Conservation (phyloP, 495 filamentous ascomycete species). For the Penicillium maclennaniae region DNA sequence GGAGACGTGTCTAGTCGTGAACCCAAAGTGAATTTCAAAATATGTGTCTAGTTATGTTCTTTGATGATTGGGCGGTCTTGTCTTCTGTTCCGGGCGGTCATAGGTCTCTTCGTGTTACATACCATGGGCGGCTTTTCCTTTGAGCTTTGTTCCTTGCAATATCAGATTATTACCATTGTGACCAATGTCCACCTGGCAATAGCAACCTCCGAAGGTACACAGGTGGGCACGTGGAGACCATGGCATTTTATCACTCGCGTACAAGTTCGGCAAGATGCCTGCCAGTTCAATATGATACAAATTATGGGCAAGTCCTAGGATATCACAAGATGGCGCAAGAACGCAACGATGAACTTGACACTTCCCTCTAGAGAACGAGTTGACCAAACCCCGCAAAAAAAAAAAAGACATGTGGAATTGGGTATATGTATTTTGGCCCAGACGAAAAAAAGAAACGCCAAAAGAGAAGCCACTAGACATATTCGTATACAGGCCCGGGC, state of each 20-base stretch:
- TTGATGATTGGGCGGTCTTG: neutral
- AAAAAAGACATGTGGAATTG: neutral
- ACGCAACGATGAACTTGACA: neutral
- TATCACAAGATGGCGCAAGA: neutral
- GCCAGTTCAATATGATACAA: conserved; percentile 1
- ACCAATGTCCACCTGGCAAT: neutral
- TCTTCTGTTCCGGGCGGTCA: neutral
- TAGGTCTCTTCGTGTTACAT: conserved; percentile 1
- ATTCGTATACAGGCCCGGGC: neutral
- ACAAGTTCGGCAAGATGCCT: neutral
- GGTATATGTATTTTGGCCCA: neutral
- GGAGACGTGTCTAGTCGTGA: conserved; percentile 1
- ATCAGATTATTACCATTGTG: too few species aligned
- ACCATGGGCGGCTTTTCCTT: neutral
- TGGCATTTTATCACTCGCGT: too few species aligned
- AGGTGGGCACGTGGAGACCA: too few species aligned
- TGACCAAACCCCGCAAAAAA: neutral
- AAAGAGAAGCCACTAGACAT: neutral
- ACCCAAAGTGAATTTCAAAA: neutral
- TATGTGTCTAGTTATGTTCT: neutral
- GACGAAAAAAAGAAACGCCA: neutral
- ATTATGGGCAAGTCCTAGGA: neutral
- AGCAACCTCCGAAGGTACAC: neutral
- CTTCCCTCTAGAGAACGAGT: neutral
- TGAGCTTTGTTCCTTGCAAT: neutral